Evolutionary conservation across 2,329 filamentous ascomycete species (phyloP).

Genomic region (Epichloe brachyelytri): DNA sequence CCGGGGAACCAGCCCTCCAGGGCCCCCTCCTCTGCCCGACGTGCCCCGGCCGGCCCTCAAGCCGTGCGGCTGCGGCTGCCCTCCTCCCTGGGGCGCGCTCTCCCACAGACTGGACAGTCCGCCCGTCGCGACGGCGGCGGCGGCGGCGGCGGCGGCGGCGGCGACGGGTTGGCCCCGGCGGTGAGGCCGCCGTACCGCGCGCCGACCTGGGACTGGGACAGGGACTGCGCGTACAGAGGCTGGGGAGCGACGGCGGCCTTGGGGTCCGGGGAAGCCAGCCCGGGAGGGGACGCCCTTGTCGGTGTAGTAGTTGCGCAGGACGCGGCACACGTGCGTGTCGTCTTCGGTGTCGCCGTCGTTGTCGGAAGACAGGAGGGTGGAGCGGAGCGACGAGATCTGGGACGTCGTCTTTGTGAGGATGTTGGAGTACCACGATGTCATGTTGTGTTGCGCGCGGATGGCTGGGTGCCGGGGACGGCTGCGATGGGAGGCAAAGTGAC

Average conservation of each 20-base stretch:
- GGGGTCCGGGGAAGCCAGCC: slow-evolving; percentile 83
- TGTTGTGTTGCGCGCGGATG: slow-evolving; percentile 21
- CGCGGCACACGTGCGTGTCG: slow-evolving; percentile 88
- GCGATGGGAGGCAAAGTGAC: no score
- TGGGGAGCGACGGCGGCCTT: slow-evolving; percentile 37
- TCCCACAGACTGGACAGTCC: slow-evolving; percentile 48
- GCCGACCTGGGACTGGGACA: slow-evolving; percentile 31
- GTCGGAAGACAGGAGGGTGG: slow-evolving; percentile 55
- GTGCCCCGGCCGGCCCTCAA: slow-evolving; percentile 29
- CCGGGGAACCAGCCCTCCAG: background rate
- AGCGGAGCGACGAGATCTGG: slow-evolving; percentile 51
- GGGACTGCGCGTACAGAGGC: slow-evolving; percentile 33
- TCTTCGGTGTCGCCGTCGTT: slow-evolving; percentile 66
- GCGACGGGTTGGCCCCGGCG: slow-evolving; percentile 9
- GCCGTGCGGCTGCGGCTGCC: slow-evolving; percentile 25
- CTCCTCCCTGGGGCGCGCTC: slow-evolving; percentile 18
- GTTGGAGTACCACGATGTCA: slow-evolving; percentile 75
- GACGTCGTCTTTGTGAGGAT: slow-evolving; percentile 52
- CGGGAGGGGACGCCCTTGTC: slow-evolving; percentile 77
- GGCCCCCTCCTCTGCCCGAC: slow-evolving; percentile 10
- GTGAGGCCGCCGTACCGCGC: slow-evolving; percentile 39
- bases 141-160: no score
- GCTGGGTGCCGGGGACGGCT: no score
- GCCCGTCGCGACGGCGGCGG: slow-evolving; percentile 1
- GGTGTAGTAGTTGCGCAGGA: slow-evolving; percentile 82